phyloP scores from a whole-genome alignment of 2,329 filamentous ascomycete genomes.

The Ophiostoma angusticollis region DNA sequence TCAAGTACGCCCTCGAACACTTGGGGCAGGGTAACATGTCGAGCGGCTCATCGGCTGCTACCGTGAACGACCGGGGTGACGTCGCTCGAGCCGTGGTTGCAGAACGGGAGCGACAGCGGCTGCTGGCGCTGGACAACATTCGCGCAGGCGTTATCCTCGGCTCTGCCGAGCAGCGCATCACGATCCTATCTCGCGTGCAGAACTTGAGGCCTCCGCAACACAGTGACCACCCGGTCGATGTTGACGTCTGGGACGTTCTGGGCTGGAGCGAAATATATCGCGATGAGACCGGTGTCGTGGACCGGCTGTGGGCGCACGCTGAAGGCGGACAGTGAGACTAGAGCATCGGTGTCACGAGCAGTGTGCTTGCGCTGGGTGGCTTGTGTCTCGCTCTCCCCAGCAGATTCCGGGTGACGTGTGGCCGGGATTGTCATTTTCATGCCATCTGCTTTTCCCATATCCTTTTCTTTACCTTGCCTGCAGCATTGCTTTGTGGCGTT shows the following conservation, averaged over 20 bases:
- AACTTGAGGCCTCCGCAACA: conserved; percentile 4
- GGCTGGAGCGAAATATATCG: conserved; percentile 12
- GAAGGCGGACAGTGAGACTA: no score
- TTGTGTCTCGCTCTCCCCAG: no score
- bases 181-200: conserved; percentile 9
- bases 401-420: no score
- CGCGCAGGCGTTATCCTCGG: background rate
- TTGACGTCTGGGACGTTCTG: conserved; percentile 13
- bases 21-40: conserved; percentile 34
- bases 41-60: background rate
- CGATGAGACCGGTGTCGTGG: conserved; percentile 1
- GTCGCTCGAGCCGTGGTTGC: conserved; percentile 30
- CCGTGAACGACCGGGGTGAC: background rate
- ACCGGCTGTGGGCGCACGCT: conserved; percentile 8
- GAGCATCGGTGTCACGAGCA: no score
- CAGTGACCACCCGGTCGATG: conserved; percentile 4
- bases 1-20: conserved; percentile 54
- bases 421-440: background rate
- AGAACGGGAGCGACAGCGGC: conserved; percentile 45
- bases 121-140: conserved; percentile 27
- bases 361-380: background rate
- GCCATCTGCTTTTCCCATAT: conserved; percentile 1
- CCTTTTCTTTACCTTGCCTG: background rate
- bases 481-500: conserved; percentile 11
- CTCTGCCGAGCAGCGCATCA: conserved; percentile 3